Percentiles rank a stretch among this genome's conserved stretches.
Conservation (phyloP, 305 asterid genomes). For the Fraxinus xanthoxyloides region DNA sequence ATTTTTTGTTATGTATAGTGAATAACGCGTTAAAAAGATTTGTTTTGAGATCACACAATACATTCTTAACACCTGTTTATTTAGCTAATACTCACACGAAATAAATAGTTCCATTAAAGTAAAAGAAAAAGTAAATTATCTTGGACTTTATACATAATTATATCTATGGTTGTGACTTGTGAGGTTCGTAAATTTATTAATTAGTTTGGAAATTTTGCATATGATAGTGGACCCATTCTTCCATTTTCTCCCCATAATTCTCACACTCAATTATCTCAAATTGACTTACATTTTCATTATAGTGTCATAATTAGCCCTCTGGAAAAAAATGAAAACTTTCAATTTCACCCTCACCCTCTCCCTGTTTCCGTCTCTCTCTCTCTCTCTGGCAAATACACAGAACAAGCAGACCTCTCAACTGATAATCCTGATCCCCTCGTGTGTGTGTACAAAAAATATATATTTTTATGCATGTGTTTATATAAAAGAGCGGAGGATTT, state of each 20-base stretch:
- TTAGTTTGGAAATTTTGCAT: not conserved
- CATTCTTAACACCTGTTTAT: not conserved
- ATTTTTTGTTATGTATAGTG: not conserved
- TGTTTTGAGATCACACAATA: not conserved
- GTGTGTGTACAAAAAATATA: not conserved
- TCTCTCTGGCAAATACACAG: not conserved
- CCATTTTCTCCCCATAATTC: slow-evolving; percentile 23
- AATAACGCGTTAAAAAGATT: not conserved
- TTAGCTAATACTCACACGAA: not conserved
- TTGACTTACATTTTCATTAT: slow-evolving; percentile 20
- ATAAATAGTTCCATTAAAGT: not conserved
- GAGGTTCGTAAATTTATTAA: not conserved
- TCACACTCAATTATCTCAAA: slow-evolving; percentile 20
- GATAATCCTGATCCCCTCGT: slow-evolving; percentile 6
- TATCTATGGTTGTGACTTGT: not conserved
- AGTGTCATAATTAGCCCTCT: not conserved
- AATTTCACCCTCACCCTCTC: not conserved
- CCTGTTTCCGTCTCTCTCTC: not conserved
- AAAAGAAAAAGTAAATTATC: not conserved
- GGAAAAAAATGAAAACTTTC: slow-evolving; percentile 13
- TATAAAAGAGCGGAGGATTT: slow-evolving; percentile 2
- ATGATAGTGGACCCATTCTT: slow-evolving; percentile 2
- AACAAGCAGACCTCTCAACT: slow-evolving; percentile 21
- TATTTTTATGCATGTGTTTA: not conserved
- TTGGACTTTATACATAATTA: not conserved